Conservation (phyloP, 306 rosid genomes). For the Leucaena leucocephala region DNA sequence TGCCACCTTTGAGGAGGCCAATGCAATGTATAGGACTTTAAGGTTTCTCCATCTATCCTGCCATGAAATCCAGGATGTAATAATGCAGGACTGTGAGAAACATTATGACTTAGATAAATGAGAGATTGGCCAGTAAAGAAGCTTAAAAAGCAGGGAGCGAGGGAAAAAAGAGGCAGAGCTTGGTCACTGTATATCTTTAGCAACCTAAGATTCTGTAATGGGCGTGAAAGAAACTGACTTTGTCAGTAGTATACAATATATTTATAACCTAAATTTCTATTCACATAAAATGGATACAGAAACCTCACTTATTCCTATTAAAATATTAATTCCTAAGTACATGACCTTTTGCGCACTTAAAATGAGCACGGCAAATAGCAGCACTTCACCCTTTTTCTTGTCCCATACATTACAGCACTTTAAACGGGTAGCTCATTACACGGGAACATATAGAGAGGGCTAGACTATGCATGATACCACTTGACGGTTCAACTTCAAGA, state of each 20-base stretch:
- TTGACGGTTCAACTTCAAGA: conserved; percentile 7
- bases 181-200: not conserved
- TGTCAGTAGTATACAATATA: not conserved
- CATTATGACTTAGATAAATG: not conserved
- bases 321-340: not conserved
- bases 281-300: not conserved
- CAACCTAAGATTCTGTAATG: not conserved
- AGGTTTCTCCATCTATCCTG: conserved; percentile 90
- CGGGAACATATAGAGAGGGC: not conserved
- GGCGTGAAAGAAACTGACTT: not conserved
- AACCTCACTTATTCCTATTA: not conserved
- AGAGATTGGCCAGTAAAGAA: not conserved
- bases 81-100: conserved; percentile 23
- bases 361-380: conserved; percentile 7
- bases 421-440: conserved; percentile 9
- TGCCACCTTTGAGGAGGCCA: conserved; percentile 92
- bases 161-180: no score
- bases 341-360: conserved; percentile 15
- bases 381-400: conserved; percentile 4
- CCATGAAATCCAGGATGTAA: conserved; percentile 36
- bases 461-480: conserved; percentile 18
- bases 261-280: not conserved
- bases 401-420: not conserved
- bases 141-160: not conserved
- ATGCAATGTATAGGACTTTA: conserved; percentile 58